A percentile compares a stretch with the other conserved stretches of the same genome.
These are phyloP conservation scores for Kurtzmaniella quercitrusa DNA, from an alignment of 1,139 yeast species.

Conservation along the genomic window DNA sequence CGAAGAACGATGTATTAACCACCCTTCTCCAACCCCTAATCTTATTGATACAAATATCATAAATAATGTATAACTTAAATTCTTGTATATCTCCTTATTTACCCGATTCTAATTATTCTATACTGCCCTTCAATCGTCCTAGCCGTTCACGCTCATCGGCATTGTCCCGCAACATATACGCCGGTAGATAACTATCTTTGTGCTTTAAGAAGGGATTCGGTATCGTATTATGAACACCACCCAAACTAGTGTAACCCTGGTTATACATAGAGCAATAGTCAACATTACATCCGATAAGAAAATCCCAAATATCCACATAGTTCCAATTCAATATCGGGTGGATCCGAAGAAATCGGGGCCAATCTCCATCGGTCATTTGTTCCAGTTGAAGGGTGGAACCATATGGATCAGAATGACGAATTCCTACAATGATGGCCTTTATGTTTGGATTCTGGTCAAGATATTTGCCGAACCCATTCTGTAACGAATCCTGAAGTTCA, in stretches of 20 bases:
- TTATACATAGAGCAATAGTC: conserved; percentile 72
- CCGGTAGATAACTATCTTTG: conserved; percentile 46
- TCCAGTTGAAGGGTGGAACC: conserved; percentile 51
- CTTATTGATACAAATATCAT: too few relatives aligned
- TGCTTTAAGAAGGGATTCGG: conserved; percentile 57
- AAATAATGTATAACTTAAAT: too few relatives aligned
- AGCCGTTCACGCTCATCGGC: conserved; percentile 53
- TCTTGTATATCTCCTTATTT: too few relatives aligned
- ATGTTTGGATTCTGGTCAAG: conserved; percentile 43
- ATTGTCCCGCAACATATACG: conserved; percentile 57
- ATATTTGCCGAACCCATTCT: conserved; percentile 61
- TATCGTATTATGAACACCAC: conserved; percentile 64
- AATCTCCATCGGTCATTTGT: conserved; percentile 73
- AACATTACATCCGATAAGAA: conserved; percentile 45
- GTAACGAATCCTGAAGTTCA: conserved; percentile 47
- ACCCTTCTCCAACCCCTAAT: too few relatives aligned
- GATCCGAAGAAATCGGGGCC: conserved; percentile 80
- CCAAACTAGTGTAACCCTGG: conserved; percentile 75
- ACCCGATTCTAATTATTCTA: too few relatives aligned
- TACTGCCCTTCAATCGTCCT: conserved; percentile 21
- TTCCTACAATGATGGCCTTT: conserved; percentile 74
- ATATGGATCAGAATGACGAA: conserved; percentile 76
- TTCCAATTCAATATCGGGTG: conserved; percentile 85
- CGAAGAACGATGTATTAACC: too few relatives aligned
- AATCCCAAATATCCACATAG: conserved; percentile 74